These are phyloP conservation scores for Naumovozyma baii DNA, from an alignment of 805 yeast genomes.

Conservation along the genomic window DNA sequence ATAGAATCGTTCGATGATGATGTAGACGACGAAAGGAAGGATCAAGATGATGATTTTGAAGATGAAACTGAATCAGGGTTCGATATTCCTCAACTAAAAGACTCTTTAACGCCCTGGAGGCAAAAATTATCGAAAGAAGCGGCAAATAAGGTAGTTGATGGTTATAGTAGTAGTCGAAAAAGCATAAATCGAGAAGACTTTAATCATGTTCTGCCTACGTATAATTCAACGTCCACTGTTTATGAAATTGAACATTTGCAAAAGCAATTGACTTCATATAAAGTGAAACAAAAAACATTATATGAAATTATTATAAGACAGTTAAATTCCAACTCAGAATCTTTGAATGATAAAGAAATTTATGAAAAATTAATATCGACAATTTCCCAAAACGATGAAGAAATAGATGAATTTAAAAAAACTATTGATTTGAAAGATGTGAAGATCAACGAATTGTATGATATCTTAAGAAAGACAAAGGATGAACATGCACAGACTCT, in stretches of 20 bases:
- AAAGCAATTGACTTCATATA: constrained; percentile 35
- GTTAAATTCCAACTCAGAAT: constrained; percentile 7
- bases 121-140: not conserved
- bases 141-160: not conserved
- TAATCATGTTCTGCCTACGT: too few species aligned
- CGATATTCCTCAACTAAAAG: constrained; percentile 28
- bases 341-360: constrained; percentile 8
- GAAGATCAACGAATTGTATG: not conserved
- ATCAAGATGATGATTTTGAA: constrained; percentile 2
- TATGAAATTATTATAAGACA: constrained; percentile 25
- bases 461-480: constrained; percentile 13
- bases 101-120: constrained; percentile 34
- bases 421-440: not conserved
- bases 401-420: constrained; percentile 12
- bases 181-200: too few species aligned
- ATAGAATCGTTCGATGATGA: not conserved
- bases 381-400: constrained; percentile 12
- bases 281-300: constrained; percentile 28
- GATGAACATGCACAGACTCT: constrained; percentile 21
- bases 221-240: too few species aligned
- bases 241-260: constrained; percentile 32
- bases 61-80: constrained; percentile 9
- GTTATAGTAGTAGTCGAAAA: too few species aligned
- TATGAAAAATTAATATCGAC: constrained; percentile 16
- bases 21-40: constrained; percentile 12